These are phyloP conservation scores for Dactylellina leptospora DNA, from an alignment of 2,329 filamentous ascomycete genomes.

Conservation along the genomic window DNA sequence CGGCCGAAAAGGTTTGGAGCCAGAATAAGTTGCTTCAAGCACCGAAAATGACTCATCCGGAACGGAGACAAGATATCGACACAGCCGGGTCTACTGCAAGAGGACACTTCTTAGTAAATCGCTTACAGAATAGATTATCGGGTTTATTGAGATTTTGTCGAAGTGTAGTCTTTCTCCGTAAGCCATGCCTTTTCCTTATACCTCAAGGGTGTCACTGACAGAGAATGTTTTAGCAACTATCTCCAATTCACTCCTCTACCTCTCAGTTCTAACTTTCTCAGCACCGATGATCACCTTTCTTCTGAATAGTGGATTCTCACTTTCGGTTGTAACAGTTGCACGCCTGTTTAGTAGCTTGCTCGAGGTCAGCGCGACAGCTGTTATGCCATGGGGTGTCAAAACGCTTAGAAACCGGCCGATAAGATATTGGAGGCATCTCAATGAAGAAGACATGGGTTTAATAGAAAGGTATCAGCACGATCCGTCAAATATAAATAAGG, in stretches of 20 bases:
- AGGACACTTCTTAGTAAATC: background rate
- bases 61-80: background rate
- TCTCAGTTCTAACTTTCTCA: conserved; percentile 67
- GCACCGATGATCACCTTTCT: conserved; percentile 68
- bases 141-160: conserved; percentile 61
- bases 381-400: conserved; percentile 65
- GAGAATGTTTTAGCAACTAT: conserved; percentile 62
- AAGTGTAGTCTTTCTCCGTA: conserved; percentile 60
- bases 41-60: conserved; percentile 56
- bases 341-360: conserved; percentile 63
- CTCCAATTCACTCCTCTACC: conserved; percentile 65
- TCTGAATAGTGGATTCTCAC: conserved; percentile 64
- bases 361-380: conserved; percentile 67
- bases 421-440: conserved; percentile 22
- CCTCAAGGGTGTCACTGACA: background rate
- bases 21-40: conserved; percentile 58
- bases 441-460: conserved; percentile 49
- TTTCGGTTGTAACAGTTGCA: conserved; percentile 59
- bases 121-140: conserved; percentile 55
- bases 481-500: conserved; percentile 57
- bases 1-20: conserved; percentile 62
- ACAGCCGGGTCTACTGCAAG: background rate
- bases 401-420: conserved; percentile 48
- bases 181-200: conserved; percentile 13
- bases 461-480: conserved; percentile 57